Base-by-base conservation (phyloP, 1,284 basidiomycete genomes). In the Cryptococcus amylolentus region DNA sequence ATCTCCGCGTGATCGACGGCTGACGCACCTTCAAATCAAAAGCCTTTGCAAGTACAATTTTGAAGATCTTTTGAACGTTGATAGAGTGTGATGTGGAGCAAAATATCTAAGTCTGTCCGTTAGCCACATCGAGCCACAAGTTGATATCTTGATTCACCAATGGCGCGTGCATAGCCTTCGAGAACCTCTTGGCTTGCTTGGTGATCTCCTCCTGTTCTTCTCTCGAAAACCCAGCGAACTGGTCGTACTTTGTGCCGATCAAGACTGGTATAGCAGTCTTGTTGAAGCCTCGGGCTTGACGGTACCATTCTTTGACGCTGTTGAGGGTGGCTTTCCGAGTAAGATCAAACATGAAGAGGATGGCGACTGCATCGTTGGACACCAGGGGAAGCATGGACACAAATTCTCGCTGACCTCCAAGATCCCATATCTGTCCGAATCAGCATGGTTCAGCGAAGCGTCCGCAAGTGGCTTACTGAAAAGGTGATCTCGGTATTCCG, bases 21-120 rank as follows among this genome's bases (percentile, higher is more conserved):
- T 23, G 23, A 23, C 71, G 45, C 46, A 75, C 75, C 63, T 78
- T 78, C 27, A 79, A 69, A 62, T 79, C 78, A 54, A 79, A 80
- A 5, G 75, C 76, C 63, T 79, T 77, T 7, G 78, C 76, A 18
- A 76, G 67, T 14, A 74, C 75, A 46, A 76, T 77, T 65, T 97
- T 96, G 86, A 97, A 97, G 67, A 98, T 98, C 83, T 98, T 96
- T 82, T 98, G 95, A 52, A 98, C 94, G 76, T 98, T 98, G 81
- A 98, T 96, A 58, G 92, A 92, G 65, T 94, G 92, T 41, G 90
- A 91, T 42, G 95, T 98, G 45, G 93, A 97, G 79, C 93, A 98
- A 79, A 98, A 98, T 77, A 98, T 95, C 68, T 77, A 53, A 16
- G 51, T 60, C 14, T 54, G 56, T 42, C 27, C 8, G 18, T 42